These are phyloP conservation scores for Aureobasidium uvarum DNA, from an alignment of 2,329 filamentous ascomycete genomes.

Conservation along the genomic window DNA sequence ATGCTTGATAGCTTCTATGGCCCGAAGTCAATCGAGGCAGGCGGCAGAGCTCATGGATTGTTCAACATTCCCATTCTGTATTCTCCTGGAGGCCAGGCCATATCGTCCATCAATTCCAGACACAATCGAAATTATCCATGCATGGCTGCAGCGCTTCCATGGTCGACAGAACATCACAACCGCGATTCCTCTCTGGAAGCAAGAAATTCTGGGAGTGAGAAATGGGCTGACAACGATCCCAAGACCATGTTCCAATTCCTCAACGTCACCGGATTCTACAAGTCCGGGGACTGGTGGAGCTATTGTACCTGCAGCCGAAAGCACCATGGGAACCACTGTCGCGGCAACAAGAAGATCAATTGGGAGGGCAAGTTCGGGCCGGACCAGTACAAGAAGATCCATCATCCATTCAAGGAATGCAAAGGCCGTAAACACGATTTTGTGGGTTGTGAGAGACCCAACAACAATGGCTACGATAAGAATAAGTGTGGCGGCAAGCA, in stretches of 20 bases:
- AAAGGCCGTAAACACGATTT: background rate
- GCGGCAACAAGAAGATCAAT: background rate
- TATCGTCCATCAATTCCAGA: slow-evolving; percentile 1
- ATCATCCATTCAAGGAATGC: slow-evolving; percentile 9
- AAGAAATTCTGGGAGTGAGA: background rate
- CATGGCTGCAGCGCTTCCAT: slow-evolving; percentile 1
- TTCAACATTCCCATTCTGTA: slow-evolving; percentile 10
- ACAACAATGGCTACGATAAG: slow-evolving; percentile 4
- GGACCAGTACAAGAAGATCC: background rate
- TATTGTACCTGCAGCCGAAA: background rate
- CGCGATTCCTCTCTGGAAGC: background rate
- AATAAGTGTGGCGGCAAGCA: slow-evolving; percentile 1
- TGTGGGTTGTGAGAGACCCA: background rate
- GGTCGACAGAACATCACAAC: background rate
- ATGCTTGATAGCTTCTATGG: background rate
- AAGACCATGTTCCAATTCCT: background rate
- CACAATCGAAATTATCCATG: slow-evolving; percentile 3
- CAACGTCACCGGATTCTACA: background rate
- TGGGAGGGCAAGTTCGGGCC: background rate
- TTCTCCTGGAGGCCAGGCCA: slow-evolving; percentile 2
- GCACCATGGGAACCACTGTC: background rate
- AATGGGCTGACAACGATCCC: slow-evolving; percentile 1
- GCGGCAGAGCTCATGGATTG: background rate
- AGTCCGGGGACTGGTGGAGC: background rate
- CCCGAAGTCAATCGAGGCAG: background rate